Base-by-base conservation (phyloP, 140 eudicot species). In the Erigeron philadelphicus region DNA sequence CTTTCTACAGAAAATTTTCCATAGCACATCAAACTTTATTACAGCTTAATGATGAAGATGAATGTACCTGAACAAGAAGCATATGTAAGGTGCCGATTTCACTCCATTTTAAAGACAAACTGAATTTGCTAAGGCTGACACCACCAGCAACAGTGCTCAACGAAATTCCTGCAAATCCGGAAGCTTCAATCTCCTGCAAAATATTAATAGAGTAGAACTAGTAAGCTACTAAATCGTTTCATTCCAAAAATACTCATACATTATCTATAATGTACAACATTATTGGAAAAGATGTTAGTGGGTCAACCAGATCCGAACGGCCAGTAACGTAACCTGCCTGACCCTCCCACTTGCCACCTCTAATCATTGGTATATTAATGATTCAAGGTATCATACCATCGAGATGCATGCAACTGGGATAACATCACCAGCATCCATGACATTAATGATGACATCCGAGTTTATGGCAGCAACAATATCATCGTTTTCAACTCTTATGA, bases 81-180 rank as follows among this genome's bases (percentile, higher is more conserved):
- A 86, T 75, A 61, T 80, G 95, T 69, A 93, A 59, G 65, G 75
- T 74, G 59, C 96, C 98, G 25, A 93, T 80, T 23, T 80, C 68
- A 75, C 96, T 89, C 98, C 98, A 93, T 72, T 86, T 83, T 49
- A 84, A 70, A 53, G 86, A 82, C 82, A 93, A 73, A 23, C 81
- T 72, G 71, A 93, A 80, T 42, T 83, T 78, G 66, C 78, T 81
- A 71, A 93, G 75, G 49, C 74, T 79, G 19, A 85, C 77, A 52
- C 64, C 71, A 47, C 96, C 98, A 41, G 82, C 56, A 54, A 93
- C 19, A 43, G 79, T 75, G 78, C 82, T 80, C 72, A 74, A 40
- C 10, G 87, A 84, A 59, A 93, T 78, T 71, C 81, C 85, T 58
- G 93, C 87, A 81, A 49, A 81, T 54, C 87, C 87, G 47, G 98